Percentiles rank a stretch among this genome's conserved stretches.
Conservation (phyloP, 73 alveolate species). For the Tetrahymena borealis region DNA sequence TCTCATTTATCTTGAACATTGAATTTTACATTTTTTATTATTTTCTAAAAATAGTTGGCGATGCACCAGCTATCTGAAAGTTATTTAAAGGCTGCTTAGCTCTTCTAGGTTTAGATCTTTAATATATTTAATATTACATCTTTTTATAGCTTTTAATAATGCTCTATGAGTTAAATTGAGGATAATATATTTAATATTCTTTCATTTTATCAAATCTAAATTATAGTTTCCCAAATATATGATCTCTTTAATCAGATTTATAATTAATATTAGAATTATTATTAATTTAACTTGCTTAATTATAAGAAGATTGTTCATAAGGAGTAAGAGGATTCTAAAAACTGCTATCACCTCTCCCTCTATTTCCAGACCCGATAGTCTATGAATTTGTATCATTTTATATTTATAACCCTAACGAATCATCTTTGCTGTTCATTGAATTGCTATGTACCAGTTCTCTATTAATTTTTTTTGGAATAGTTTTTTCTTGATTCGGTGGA, state of each 20-base stretch:
- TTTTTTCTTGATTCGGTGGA: neutral
- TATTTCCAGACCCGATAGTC: neutral
- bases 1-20: neutral
- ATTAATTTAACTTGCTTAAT: neutral
- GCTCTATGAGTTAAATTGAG: neutral
- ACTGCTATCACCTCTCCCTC: neutral
- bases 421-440: neutral
- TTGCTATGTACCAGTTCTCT: neutral
- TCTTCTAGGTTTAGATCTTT: neutral
- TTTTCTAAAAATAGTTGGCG: neutral
- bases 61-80: neutral
- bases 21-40: neutral
- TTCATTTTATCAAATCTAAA: neutral
- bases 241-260: neutral
- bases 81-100: neutral
- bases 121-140: neutral
- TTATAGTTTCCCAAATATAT: neutral
- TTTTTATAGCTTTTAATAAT: neutral
- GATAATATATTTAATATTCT: neutral
- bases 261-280: neutral
- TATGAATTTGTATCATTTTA: neutral
- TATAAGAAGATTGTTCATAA: neutral
- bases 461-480: neutral
- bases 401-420: neutral
- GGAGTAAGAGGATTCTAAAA: neutral